These are phyloP conservation scores for Xylaria sp. DNA, from an alignment of 2,329 filamentous ascomycete species.

Conservation along the genomic window DNA sequence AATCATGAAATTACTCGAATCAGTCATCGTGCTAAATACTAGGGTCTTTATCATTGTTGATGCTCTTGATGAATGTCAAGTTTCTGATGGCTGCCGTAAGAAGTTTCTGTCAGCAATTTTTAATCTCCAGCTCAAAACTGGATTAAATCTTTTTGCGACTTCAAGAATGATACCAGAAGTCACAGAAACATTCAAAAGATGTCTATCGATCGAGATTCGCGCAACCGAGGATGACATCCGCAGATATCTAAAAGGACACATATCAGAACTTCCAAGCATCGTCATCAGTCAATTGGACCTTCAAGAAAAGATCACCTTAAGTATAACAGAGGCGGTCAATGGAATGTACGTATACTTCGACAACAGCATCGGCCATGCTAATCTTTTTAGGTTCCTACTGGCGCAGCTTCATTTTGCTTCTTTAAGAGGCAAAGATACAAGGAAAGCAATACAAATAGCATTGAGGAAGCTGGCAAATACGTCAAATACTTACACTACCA, in stretches of 20 bases:
- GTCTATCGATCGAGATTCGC: conserved; percentile 1
- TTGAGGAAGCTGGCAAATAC: conserved; percentile 49
- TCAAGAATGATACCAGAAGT: conserved; percentile 15
- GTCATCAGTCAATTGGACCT: conserved; percentile 28
- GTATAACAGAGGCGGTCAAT: conserved; percentile 43
- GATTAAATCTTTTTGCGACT: conserved; percentile 14
- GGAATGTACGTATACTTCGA: conserved; percentile 49
- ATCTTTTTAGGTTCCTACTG: conserved; percentile 51
- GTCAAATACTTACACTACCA: conserved; percentile 48
- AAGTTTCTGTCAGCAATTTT: conserved; percentile 12
- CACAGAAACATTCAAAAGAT: not conserved
- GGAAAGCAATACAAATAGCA: conserved; percentile 48
- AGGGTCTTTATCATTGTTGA: conserved; percentile 22
- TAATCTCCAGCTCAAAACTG: not conserved
- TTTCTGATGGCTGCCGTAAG: not conserved
- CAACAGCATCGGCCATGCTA: too few species aligned
- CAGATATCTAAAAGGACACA: conserved; percentile 30
- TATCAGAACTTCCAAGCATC: conserved; percentile 38
- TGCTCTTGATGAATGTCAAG: conserved; percentile 27
- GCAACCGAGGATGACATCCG: conserved; percentile 18
- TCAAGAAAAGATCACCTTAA: conserved; percentile 5
- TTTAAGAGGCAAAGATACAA: conserved; percentile 47
- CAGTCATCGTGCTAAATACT: not conserved
- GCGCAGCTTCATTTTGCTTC: conserved; percentile 53
- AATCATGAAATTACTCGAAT: not conserved